Conservation (phyloP, 129 eudicot genomes). For the Oenanthe sinensis region DNA sequence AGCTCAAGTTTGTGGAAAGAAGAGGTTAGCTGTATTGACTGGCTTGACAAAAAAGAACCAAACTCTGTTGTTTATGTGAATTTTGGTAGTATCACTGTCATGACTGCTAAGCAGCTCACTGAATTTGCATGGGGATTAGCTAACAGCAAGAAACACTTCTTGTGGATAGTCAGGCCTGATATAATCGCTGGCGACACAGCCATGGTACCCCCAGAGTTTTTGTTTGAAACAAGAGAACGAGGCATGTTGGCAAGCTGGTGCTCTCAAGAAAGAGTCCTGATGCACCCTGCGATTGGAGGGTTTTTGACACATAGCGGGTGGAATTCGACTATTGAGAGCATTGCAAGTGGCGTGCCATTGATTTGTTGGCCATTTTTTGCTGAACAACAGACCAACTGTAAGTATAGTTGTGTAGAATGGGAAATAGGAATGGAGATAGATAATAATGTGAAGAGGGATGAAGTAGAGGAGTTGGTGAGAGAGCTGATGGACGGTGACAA, state of each 20-base stretch:
- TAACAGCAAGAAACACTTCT: slow-evolving; percentile 41
- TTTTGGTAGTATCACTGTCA: slow-evolving; percentile 53
- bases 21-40: slow-evolving; percentile 38
- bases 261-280: slow-evolving; percentile 44
- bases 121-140: slow-evolving; percentile 79
- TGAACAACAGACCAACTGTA: slow-evolving; percentile 55
- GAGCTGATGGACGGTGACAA: slow-evolving; percentile 58
- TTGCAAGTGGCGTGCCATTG: slow-evolving; percentile 43
- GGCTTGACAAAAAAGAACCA: slow-evolving; percentile 48
- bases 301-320: slow-evolving; percentile 65
- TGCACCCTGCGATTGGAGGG: slow-evolving; percentile 53
- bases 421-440: slow-evolving; percentile 57
- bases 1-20: slow-evolving; percentile 57
- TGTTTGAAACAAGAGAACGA: slow-evolving; percentile 31
- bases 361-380: slow-evolving; percentile 78
- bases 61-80: slow-evolving; percentile 60
- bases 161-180: slow-evolving; percentile 64
- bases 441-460: slow-evolving; percentile 48
- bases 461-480: slow-evolving; percentile 43
- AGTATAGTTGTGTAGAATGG: slow-evolving; percentile 57
- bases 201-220: slow-evolving; percentile 42
- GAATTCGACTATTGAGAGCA: slow-evolving; percentile 62
- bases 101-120: slow-evolving; percentile 35
- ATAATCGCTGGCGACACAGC: slow-evolving; percentile 43
- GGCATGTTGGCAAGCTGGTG: slow-evolving; percentile 62